A percentile compares a stretch with the other conserved stretches of the same genome.
Conservation (phyloP, 2,329 filamentous ascomycete species). For the Purpureocillium lavendulum region DNA sequence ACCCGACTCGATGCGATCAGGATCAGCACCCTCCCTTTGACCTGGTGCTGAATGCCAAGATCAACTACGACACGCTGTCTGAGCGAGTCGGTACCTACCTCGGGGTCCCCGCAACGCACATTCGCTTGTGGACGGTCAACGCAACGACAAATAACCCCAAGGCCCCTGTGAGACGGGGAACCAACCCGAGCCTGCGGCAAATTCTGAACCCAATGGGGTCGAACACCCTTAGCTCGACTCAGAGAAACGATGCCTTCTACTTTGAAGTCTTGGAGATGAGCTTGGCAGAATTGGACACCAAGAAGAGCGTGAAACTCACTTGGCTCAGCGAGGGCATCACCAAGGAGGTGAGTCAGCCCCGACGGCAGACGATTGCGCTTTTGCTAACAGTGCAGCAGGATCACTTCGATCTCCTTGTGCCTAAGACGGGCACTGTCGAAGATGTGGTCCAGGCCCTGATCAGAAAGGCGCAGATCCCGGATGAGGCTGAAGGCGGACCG, state of each 20-base stretch:
- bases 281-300: constrained; percentile 83
- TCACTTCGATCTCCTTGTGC: constrained; percentile 71
- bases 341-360: constrained; percentile 60
- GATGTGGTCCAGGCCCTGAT: constrained; percentile 70
- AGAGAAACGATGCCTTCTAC: constrained; percentile 71
- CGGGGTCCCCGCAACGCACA: constrained; percentile 70
- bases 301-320: constrained; percentile 75
- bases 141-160: constrained; percentile 70
- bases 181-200: constrained; percentile 62
- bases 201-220: constrained; percentile 69
- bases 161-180: constrained; percentile 62
- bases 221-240: constrained; percentile 59
- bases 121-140: constrained; percentile 87
- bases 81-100: constrained; percentile 75
- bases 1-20: constrained; percentile 46
- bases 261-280: constrained; percentile 95
- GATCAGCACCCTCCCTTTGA: constrained; percentile 60
- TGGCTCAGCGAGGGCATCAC: constrained; percentile 85
- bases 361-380: constrained; percentile 1
- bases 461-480: constrained; percentile 71
- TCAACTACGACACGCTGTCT: constrained; percentile 80
- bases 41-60: constrained; percentile 75
- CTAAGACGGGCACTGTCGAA: constrained; percentile 72
- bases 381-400: constrained; percentile 42
- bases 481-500: constrained; percentile 59